Evolutionary conservation across 2,329 filamentous ascomycete species (phyloP), one percentile per base, ranked within the genome.

Genomic region (Helicocarpus griseus): DNA sequence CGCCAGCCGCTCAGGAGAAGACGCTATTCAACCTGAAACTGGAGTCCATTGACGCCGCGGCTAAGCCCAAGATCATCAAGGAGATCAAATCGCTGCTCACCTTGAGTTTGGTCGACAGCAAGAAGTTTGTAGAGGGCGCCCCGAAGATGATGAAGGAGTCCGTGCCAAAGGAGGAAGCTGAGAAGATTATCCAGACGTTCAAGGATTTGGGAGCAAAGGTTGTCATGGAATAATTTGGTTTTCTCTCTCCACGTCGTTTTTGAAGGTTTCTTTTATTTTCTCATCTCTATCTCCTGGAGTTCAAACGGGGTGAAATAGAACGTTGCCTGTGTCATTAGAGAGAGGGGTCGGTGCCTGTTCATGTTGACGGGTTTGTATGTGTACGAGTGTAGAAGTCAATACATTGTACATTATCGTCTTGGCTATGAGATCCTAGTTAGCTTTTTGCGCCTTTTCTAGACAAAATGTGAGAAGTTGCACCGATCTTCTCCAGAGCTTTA

Each of bases 21-120:
- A 97, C 91, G 3, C 81, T 98, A 56, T 99, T 99, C 80, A 95
- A 86, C 70, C 74, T 99, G 59, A 97, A 96, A 77, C 83, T 99
- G 57, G 80, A 87, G 71, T 86, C 85, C 33, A 94, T 97, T 69
- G 94, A 98, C 49, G 79, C 89, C 26, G 79, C 74, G 48, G 77
- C 91, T 58, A 99, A 99, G 79, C 89, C 94, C 64, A 99, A 99
- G 86, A 78, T 98, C 64, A 99, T 98, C 80, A 99, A 99, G 82
- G 93, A 99, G 78, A 81, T 99, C 77, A 99, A 99, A 83, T 84
- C 82, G 65, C 79, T 98, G 82, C 77, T 99, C 55, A 93, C 93
- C 40, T 75, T 98, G 67, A 94, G 87, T 69, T 80, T 99, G 76
- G 94, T 99, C 61, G 93, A 99, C 74, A 95, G 88, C 76, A 99